Percentiles rank a stretch among this genome's conserved stretches.
phyloP scores from a whole-genome alignment of 345 rosid genomes.

The Orychophragmus violaceus region DNA sequence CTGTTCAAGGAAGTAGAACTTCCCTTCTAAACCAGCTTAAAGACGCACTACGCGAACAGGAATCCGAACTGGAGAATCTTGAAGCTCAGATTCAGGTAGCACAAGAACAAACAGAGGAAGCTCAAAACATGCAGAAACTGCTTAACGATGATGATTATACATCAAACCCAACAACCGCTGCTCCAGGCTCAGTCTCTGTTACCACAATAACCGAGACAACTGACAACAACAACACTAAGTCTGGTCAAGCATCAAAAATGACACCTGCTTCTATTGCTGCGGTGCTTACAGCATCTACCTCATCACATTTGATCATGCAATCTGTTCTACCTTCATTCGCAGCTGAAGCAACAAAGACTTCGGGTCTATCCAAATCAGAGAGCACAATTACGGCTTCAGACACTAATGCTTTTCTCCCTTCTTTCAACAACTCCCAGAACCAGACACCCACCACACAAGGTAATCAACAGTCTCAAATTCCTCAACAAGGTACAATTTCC shows the following conservation, averaged over 20 bases:
- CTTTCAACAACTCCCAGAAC: constrained; percentile 44
- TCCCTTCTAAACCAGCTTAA: constrained; percentile 78
- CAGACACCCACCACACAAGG: constrained; percentile 45
- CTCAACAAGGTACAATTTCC: constrained; percentile 48
- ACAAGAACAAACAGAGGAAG: no score
- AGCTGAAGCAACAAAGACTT: no score
- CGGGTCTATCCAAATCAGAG: no score
- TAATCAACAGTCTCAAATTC: constrained; percentile 39
- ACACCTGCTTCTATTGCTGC: constrained; percentile 92
- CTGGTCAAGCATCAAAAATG: no score
- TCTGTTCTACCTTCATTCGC: no score
- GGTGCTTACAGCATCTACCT: constrained; percentile 89
- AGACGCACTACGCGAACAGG: constrained; percentile 79
- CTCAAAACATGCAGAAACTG: no score
- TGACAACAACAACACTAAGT: no score
- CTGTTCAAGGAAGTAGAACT: no score
- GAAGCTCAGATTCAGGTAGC: constrained; percentile 84
- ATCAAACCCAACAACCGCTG: constrained; percentile 31
- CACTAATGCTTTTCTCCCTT: constrained; percentile 33
- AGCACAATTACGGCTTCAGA: no score
- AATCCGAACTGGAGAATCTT: constrained; percentile 75
- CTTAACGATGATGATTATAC: constrained; percentile 50
- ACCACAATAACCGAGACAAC: no score
- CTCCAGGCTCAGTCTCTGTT: no score
- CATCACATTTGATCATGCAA: constrained; percentile 88